A percentile compares a stretch with the other conserved stretches of the same genome.
These are phyloP conservation scores for Marasmius sp. DNA, from an alignment of 1,284 basidiomycete genomes.

Conservation along the genomic window DNA sequence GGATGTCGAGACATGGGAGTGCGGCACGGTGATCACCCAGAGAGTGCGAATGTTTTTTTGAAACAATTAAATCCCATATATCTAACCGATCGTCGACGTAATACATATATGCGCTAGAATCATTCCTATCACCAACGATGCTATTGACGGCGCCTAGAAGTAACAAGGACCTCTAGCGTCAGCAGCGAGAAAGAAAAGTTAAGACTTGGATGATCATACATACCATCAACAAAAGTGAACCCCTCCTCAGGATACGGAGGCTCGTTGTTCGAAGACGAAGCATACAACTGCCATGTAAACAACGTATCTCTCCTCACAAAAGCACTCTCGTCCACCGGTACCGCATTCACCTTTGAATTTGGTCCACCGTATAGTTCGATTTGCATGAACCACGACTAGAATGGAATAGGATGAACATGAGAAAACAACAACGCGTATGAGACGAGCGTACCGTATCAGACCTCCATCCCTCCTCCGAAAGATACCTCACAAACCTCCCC, in stretches of 20 bases:
- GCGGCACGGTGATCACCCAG: neutral
- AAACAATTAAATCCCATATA: conserved; percentile 8
- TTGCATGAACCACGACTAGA: conserved; percentile 24
- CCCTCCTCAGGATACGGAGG: conserved; percentile 23
- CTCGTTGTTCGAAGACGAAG: conserved; percentile 19
- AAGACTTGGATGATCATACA: neutral
- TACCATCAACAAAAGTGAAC: conserved; percentile 22
- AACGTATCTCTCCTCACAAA: conserved; percentile 25
- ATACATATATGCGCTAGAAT: conserved; percentile 17
- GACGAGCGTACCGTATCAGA: conserved; percentile 6
- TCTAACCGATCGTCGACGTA: conserved; percentile 15
- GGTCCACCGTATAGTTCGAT: conserved; percentile 25
- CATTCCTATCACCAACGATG: neutral
- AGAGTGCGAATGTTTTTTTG: too few relatives aligned
- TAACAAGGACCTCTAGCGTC: neutral
- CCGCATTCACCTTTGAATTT: conserved; percentile 22
- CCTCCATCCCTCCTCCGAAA: conserved; percentile 18
- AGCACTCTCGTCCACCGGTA: conserved; percentile 20
- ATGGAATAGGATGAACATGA: too few relatives aligned
- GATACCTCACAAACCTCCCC: conserved; percentile 13
- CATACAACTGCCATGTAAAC: conserved; percentile 26
- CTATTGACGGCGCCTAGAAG: conserved; percentile 2
- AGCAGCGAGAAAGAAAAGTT: neutral
- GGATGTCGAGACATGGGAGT: too few relatives aligned
- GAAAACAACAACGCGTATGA: too few relatives aligned